A percentile compares a stretch with the other conserved stretches of the same genome.
These are phyloP conservation scores for Dictyostelium citrinum DNA, from an alignment of 78 protist species.

Conservation along the genomic window DNA sequence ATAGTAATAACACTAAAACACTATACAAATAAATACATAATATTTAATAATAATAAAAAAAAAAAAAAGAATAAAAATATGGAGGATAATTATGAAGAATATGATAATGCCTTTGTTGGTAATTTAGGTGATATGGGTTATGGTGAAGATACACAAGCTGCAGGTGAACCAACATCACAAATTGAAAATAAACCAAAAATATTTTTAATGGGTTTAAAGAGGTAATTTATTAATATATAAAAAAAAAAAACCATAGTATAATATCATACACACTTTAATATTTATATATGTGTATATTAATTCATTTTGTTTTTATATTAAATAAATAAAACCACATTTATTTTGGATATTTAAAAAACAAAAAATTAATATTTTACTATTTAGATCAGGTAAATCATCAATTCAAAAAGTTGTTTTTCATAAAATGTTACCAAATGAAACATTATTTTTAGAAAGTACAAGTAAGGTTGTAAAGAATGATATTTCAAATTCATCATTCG, in stretches of 20 bases:
- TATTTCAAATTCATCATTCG: constrained; percentile 89
- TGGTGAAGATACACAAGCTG: constrained; percentile 60
- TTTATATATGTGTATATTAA: not conserved
- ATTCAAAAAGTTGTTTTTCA: constrained; percentile 96
- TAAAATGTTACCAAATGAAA: constrained; percentile 97
- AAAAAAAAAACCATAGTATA: not conserved
- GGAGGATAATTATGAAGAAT: constrained; percentile 64
- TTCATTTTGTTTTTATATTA: not conserved
- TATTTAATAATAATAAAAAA: not conserved
- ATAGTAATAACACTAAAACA: not conserved
- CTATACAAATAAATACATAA: not conserved
- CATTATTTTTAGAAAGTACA: constrained; percentile 93
- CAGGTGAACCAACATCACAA: constrained; percentile 49
- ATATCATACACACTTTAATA: not conserved
- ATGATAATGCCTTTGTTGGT: constrained; percentile 49
- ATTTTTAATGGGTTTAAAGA: constrained; percentile 81
- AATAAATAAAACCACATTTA: too few species aligned
- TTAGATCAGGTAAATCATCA: constrained; percentile 92
- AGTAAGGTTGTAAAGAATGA: constrained; percentile 82
- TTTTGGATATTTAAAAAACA: too few species aligned
- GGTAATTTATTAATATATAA: constrained; percentile 18
- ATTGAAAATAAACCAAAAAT: constrained; percentile 82
- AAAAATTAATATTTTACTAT: not conserved
- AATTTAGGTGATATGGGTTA: constrained; percentile 70
- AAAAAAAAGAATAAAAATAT: not conserved